Percentiles rank a stretch among this genome's conserved stretches.
phyloP scores from a whole-genome alignment of 1,139 yeast genomes.

The Yueomyces sp. region DNA sequence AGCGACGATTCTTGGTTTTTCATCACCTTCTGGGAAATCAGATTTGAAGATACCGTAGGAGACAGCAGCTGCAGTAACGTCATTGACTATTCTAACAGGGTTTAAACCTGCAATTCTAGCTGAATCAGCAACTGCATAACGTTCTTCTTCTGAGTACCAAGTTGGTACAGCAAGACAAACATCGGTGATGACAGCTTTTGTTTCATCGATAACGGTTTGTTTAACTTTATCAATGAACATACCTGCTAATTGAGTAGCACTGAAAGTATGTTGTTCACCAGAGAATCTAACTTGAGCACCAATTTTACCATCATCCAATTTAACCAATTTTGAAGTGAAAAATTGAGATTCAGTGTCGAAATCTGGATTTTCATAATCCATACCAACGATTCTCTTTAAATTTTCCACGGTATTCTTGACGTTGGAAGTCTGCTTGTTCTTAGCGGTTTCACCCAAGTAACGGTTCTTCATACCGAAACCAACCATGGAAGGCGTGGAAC shows the following conservation, averaged over 20 bases:
- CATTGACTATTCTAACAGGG: slow-evolving; percentile 95
- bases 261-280: slow-evolving; percentile 67
- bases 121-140: slow-evolving; percentile 93
- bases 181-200: slow-evolving; percentile 68
- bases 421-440: slow-evolving; percentile 91
- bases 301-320: slow-evolving; percentile 56
- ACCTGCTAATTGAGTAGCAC: slow-evolving; percentile 81
- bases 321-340: slow-evolving; percentile 57
- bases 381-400: slow-evolving; percentile 81
- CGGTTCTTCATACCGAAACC: slow-evolving; percentile 86
- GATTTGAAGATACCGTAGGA: slow-evolving; percentile 97
- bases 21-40: slow-evolving; percentile 64
- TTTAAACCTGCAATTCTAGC: slow-evolving; percentile 90
- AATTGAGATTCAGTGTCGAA: slow-evolving; percentile 61
- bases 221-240: slow-evolving; percentile 90
- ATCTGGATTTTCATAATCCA: slow-evolving; percentile 64
- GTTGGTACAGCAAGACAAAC: slow-evolving; percentile 91
- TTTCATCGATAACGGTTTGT: slow-evolving; percentile 65
- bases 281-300: slow-evolving; percentile 77
- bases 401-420: slow-evolving; percentile 91
- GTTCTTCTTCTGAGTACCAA: slow-evolving; percentile 93
- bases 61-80: slow-evolving; percentile 95
- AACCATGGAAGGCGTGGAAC: slow-evolving; percentile 87
- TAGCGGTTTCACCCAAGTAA: slow-evolving; percentile 87
- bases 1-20: slow-evolving; percentile 79